A percentile compares a stretch with the other conserved stretches of the same genome.
Evolutionary conservation across 2,329 filamentous ascomycete genomes (phyloP).

Genomic region (Annulohypoxylon truncatum): DNA sequence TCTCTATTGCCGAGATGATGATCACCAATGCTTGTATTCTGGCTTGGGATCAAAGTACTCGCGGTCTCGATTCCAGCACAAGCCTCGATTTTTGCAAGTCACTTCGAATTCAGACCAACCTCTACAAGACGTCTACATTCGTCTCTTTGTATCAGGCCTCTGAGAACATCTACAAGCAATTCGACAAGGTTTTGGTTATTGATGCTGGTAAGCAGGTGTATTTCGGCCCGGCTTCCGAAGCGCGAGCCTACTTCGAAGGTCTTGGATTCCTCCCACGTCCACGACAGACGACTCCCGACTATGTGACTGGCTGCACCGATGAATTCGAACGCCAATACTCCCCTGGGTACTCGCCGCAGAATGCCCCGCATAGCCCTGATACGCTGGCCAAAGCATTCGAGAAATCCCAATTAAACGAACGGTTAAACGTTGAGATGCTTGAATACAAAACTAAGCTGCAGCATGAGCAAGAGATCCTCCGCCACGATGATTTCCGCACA

Average conservation of each 20-base stretch:
- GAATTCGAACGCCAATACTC: slow-evolving; percentile 85
- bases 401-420: slow-evolving; percentile 68
- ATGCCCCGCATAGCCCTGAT: slow-evolving; percentile 76
- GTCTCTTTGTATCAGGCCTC: slow-evolving; percentile 89
- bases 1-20: slow-evolving; percentile 87
- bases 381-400: slow-evolving; percentile 77
- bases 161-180: slow-evolving; percentile 81
- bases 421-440: slow-evolving; percentile 73
- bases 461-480: slow-evolving; percentile 71
- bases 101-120: slow-evolving; percentile 82
- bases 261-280: slow-evolving; percentile 81
- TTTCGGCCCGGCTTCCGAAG: slow-evolving; percentile 75
- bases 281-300: slow-evolving; percentile 83
- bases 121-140: slow-evolving; percentile 86
- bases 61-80: slow-evolving; percentile 75
- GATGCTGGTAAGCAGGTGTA: slow-evolving; percentile 81
- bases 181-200: slow-evolving; percentile 87
- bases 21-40: slow-evolving; percentile 77
- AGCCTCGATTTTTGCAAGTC: slow-evolving; percentile 76
- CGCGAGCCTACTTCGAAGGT: slow-evolving; percentile 78
- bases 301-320: slow-evolving; percentile 84
- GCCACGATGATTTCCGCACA: slow-evolving; percentile 79
- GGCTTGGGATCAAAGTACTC: slow-evolving; percentile 81
- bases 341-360: slow-evolving; percentile 70
- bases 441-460: slow-evolving; percentile 74